Evolutionary conservation across 2,329 filamentous ascomycete genomes (phyloP), one percentile per base, ranked within the genome.

Genomic region (Alternaria panax): DNA sequence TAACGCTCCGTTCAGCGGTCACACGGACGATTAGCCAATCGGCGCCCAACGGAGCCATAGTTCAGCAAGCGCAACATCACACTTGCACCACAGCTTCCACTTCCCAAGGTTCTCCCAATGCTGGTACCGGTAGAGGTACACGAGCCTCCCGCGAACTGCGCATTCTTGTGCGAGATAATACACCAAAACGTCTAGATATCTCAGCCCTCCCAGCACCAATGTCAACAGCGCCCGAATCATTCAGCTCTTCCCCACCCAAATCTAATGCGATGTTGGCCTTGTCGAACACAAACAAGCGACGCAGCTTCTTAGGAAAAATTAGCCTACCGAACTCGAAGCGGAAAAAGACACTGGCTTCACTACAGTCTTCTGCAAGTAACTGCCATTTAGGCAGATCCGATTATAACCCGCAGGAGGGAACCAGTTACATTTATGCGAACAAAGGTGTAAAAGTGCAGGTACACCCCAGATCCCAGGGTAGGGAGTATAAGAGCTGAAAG

Each of bases 321-420:
- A 72, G 65, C 38, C 71, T 70, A 2, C 71, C 69, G 1, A 43
- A 58, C 3, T 32, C 47, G 2, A 74, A 74, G 47, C 65, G 69
- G 16, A 65, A 58, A 5, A 69, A 53, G 27, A 38, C 53, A 3
- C 47, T 60, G 4, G 57, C n/a, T 22, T 62, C 67, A 8, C 52
- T 74, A 5, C 57, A 65, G 18, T 46, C 48, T 38, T 41, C 58
- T 8, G 52, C 41, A 7, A 55, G 56, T 2, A 70, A 68, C 14
- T 40, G 42, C 4, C 60, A 51, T n/a, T 14, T 68, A 14, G 66
- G 66, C 5, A 9, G 48, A 7, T 68, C 67, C 16, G 48, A 67
- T 25, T 69, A 47, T 22, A 62, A 72, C 42, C 68, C 65, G 9
- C 67, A 66, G 27, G 60, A 69, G 11, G 61, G 57, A 18, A 56